These are phyloP conservation scores for Colletotrichum brevisporum DNA, from an alignment of 2,329 filamentous ascomycete species.

Conservation along the genomic window DNA sequence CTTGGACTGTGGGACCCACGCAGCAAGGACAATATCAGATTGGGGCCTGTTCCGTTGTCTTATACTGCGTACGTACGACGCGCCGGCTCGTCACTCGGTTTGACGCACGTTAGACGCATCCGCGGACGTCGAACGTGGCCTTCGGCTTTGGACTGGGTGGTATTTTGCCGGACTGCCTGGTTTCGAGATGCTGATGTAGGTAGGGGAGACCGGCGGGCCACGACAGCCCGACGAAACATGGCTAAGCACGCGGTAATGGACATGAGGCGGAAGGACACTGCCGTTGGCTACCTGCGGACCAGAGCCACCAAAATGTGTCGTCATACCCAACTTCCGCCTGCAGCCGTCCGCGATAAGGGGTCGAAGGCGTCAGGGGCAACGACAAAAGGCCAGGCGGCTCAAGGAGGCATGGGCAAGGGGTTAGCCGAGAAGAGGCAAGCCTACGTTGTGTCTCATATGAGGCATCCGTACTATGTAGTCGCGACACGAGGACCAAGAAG, in stretches of 20 bases:
- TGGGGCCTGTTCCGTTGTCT: slow-evolving; percentile 1
- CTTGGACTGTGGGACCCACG: slow-evolving; percentile 3
- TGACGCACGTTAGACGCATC: not conserved
- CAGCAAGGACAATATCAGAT: not conserved
- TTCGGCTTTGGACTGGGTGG: slow-evolving; percentile 15
- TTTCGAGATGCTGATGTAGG: slow-evolving; percentile 8
- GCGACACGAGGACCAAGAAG: not conserved
- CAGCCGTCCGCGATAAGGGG: slow-evolving; percentile 14
- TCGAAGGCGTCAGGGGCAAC: slow-evolving; percentile 8
- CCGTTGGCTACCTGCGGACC: slow-evolving; percentile 24
- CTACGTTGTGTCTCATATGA: not conserved
- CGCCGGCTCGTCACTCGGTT: no score
- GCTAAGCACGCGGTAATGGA: slow-evolving; percentile 13
- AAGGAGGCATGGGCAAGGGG: not conserved
- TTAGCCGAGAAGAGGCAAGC: slow-evolving; percentile 3
- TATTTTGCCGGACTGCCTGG: slow-evolving; percentile 17
- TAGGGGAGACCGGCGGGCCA: slow-evolving; percentile 11
- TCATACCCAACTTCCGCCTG: slow-evolving; percentile 34
- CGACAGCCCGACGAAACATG: slow-evolving; percentile 26
- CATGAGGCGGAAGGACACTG: not conserved
- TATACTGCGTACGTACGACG: not conserved
- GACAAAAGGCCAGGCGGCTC: not conserved
- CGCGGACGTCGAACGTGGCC: not conserved
- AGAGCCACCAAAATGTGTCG: slow-evolving; percentile 29
- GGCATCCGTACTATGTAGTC: not conserved